Conservation (phyloP, 768 basidiomycete genomes). For the Coprinellus micaceus region DNA sequence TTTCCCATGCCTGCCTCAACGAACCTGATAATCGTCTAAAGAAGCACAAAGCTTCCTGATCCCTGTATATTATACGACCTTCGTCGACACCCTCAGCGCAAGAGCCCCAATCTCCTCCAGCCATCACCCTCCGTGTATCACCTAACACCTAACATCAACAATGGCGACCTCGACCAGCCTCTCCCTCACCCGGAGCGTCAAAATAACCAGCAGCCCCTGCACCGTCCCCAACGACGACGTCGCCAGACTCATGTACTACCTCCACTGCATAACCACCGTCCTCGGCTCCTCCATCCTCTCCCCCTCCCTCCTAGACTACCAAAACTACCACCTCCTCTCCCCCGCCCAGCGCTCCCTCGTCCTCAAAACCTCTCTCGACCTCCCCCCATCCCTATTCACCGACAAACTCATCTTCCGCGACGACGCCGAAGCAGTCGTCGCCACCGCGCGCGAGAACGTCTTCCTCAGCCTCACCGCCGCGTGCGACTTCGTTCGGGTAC, state of each 20-base stretch:
- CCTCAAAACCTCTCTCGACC: constrained; percentile 15
- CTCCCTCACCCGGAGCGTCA: constrained; percentile 12
- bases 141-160: too few relatives aligned
- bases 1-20: not conserved
- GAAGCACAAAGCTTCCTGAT: too few relatives aligned
- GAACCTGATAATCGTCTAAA: too few relatives aligned
- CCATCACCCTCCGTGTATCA: too few relatives aligned
- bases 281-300: constrained; percentile 15
- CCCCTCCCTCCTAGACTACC: constrained; percentile 15
- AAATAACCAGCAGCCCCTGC: constrained; percentile 7
- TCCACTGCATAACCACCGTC: constrained; percentile 17
- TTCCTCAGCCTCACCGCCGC: constrained; percentile 16
- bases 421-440: constrained; percentile 11
- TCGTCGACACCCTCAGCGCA: too few relatives aligned
- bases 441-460: constrained; percentile 4
- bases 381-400: constrained; percentile 16
- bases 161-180: constrained; percentile 11
- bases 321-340: constrained; percentile 12
- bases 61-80: too few relatives aligned
- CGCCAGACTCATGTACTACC: constrained; percentile 21
- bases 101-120: too few relatives aligned
- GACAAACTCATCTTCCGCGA: constrained; percentile 17
- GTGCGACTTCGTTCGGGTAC: constrained; percentile 12
- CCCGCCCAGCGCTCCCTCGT: constrained; percentile 12
- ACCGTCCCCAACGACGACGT: constrained; percentile 16